Percentiles rank a stretch among this genome's conserved stretches.
Evolutionary conservation across 305 asterid species (phyloP).

Genomic region (Solanum hybrid): DNA sequence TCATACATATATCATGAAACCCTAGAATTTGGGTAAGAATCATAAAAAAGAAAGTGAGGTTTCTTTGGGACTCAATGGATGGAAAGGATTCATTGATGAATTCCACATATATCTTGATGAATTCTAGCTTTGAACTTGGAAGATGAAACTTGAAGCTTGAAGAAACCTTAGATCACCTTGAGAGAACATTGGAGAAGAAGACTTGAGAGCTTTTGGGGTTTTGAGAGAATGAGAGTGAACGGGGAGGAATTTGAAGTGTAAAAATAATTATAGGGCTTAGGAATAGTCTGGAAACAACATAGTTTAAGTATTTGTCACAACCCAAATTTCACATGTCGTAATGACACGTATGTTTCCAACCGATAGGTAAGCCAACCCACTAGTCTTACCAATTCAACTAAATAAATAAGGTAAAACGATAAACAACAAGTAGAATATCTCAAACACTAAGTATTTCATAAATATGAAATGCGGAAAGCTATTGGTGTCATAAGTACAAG

Average conservation of each 20-base stretch:
- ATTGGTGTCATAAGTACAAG: background rate
- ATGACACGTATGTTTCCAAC: background rate
- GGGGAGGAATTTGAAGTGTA: background rate
- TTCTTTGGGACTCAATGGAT: background rate
- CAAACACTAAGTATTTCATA: background rate
- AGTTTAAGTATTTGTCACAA: background rate
- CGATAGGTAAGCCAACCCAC: background rate
- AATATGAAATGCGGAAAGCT: background rate
- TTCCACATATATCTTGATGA: background rate
- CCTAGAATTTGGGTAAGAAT: background rate
- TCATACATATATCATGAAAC: background rate
- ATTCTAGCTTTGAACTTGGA: background rate
- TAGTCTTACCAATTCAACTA: background rate
- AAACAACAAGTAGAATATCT: background rate
- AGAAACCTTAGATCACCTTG: background rate
- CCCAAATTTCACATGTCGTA: background rate
- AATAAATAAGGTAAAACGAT: background rate
- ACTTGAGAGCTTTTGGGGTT: background rate
- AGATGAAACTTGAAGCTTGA: background rate
- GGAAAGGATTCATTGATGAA: background rate
- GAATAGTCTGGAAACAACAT: background rate
- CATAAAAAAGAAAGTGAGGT: background rate
- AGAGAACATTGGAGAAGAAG: background rate
- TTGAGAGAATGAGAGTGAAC: background rate
- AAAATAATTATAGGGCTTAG: background rate